phyloP scores from a whole-genome alignment of 352 stramenopile species.

The Thalassiosira mediterranea region DNA sequence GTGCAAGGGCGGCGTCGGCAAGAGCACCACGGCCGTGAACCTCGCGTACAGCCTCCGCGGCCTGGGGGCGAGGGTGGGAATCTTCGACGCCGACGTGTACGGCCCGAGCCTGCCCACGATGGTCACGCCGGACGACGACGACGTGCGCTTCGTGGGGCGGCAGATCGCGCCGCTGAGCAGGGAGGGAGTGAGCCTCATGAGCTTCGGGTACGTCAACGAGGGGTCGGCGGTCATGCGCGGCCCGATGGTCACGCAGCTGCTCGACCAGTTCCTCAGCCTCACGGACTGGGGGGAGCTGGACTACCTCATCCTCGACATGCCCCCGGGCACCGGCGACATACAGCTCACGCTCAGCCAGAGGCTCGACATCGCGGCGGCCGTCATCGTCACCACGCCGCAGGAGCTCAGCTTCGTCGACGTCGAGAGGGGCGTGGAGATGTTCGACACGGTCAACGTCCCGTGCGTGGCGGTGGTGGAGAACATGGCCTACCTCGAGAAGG shows the following conservation, averaged over 20 bases:
- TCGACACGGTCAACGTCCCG: constrained; percentile 95
- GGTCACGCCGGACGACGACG: constrained; percentile 86
- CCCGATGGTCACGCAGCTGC: constrained; percentile 97
- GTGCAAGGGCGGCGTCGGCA: constrained; percentile 95
- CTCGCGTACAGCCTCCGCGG: constrained; percentile 92
- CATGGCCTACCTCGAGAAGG: constrained; percentile 80
- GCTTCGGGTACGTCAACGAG: constrained; percentile 87
- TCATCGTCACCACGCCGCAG: constrained; percentile 99
- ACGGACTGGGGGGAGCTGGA: constrained; percentile 99
- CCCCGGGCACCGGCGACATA: constrained; percentile 98
- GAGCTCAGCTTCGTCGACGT: constrained; percentile 98
- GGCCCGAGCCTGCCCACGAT: constrained; percentile 98
- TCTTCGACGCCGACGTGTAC: constrained; percentile 99
- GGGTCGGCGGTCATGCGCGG: constrained; percentile 93
- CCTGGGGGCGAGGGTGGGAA: constrained; percentile 93
- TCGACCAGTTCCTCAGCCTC: constrained; percentile 93
- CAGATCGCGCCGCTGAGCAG: constrained; percentile 84
- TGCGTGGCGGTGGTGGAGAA: constrained; percentile 84
- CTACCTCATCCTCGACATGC: constrained; percentile 97
- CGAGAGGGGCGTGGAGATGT: constrained; percentile 98
- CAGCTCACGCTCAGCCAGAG: constrained; percentile 97
- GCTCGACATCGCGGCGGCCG: constrained; percentile 95
- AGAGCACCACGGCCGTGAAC: constrained; percentile 98
- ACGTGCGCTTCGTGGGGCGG: constrained; percentile 83
- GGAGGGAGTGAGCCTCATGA: constrained; percentile 86